Base-by-base conservation (phyloP, 2,329 filamentous ascomycete genomes). In the Lasiodiplodia theobromae region DNA sequence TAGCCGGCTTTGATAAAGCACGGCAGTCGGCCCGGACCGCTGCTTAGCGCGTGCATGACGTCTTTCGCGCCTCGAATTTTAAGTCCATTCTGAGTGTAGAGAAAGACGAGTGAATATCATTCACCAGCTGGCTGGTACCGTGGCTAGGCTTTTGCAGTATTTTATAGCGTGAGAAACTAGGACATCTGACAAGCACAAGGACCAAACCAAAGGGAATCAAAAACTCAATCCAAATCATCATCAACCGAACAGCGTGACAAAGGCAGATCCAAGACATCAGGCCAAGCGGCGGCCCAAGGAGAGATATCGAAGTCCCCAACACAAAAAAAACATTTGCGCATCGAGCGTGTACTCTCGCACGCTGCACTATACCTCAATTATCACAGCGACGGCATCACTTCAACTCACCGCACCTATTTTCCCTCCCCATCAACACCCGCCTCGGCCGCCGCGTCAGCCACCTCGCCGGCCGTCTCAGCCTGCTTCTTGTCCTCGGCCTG, bases 381-480 rank as follows among this genome's bases (percentile, higher is more conserved):
- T 18, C 40, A n/a, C 40, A 44, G 40, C 40, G 14, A 44, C 40
- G 16, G 18, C 14, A 44, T 44, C 40, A 44, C 40, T 8, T 44
- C 40, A 18, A 18, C 40, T 18, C 40, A 44, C 40, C 18, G 16
- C 16, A 44, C 40, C 40, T 44, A 44, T n/a, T 47, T 47, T 1
- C 44, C 25, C 37, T 56, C 63, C 18, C 72, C 71, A 69, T 80
- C 78, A n/a, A 79, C 70, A 71, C 78, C 76, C 2, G 58, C 58
- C 21, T 44, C 40, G 58, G 74, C 81, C 2, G 83, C 83, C 5
- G 79, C 81, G 71, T 85, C 82, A 62, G 83, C 83, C 54, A 83
- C 82, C 69, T 84, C 80, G 63, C 76, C 78, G 21, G 79, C 80
- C n/a, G 77, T 79, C 66, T 81, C 77, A 6, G 77, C 79, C 63